Percentiles rank a stretch among this genome's conserved stretches.
Conservation (phyloP, 495 filamentous ascomycete species). For the Clavariopsis aquatica region DNA sequence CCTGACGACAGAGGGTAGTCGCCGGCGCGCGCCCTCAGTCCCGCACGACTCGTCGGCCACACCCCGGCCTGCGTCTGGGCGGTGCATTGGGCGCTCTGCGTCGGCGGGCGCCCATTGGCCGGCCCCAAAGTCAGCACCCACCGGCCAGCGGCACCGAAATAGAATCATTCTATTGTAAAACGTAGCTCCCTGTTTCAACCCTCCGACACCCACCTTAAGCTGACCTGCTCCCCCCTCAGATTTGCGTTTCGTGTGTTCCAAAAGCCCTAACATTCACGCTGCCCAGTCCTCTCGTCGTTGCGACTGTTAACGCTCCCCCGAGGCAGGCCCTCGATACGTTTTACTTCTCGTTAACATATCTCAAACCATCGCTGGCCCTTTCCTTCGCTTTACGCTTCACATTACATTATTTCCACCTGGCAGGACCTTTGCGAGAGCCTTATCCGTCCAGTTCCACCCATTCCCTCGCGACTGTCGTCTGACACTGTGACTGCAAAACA, state of each 20-base stretch:
- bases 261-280: slow-evolving; percentile 32
- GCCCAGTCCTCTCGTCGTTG: slow-evolving; percentile 27
- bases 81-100: slow-evolving; percentile 14
- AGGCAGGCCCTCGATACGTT: slow-evolving; percentile 45
- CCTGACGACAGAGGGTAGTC: too few species aligned
- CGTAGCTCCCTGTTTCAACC: slow-evolving; percentile 40
- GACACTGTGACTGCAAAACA: slow-evolving; percentile 33
- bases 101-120: not conserved
- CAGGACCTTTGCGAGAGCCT: slow-evolving; percentile 42
- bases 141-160: slow-evolving; percentile 10
- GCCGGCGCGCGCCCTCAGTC: too few species aligned
- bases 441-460: slow-evolving; percentile 37
- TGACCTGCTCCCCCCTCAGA: slow-evolving; percentile 35
- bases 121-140: not conserved
- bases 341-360: slow-evolving; percentile 36
- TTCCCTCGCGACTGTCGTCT: slow-evolving; percentile 19
- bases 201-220: slow-evolving; percentile 38
- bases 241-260: slow-evolving; percentile 36
- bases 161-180: slow-evolving; percentile 34
- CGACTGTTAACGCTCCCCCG: slow-evolving; percentile 31
- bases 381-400: slow-evolving; percentile 43
- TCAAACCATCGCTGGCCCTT: slow-evolving; percentile 40
- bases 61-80: not conserved
- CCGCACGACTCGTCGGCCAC: too few species aligned
- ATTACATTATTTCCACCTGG: slow-evolving; percentile 36